These are phyloP conservation scores for Boletus rex-veris DNA, from an alignment of 768 basidiomycete species.

Conservation along the genomic window DNA sequence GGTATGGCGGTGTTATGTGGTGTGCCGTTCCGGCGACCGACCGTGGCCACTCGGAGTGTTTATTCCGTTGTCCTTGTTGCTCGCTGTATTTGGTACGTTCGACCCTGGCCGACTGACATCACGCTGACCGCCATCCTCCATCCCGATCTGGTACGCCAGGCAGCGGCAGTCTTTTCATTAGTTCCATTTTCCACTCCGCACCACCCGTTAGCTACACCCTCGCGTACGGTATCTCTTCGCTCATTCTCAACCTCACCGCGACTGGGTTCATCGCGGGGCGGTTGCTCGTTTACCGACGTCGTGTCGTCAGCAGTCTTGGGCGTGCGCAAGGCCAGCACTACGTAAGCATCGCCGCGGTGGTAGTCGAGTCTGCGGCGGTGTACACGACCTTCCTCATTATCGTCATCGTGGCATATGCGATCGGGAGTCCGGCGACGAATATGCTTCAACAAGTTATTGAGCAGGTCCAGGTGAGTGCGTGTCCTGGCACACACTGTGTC, in stretches of 20 bases:
- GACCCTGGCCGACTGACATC: background rate
- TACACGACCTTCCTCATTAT: constrained; percentile 40
- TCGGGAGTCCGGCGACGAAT: constrained; percentile 39
- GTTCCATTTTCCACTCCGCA: constrained; percentile 1
- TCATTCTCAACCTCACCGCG: constrained; percentile 28
- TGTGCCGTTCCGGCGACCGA: constrained; percentile 39
- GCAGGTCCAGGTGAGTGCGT: constrained; percentile 8
- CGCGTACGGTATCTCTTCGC: constrained; percentile 25
- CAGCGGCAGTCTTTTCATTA: constrained; percentile 26
- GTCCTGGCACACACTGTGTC: background rate
- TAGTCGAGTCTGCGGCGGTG: constrained; percentile 45
- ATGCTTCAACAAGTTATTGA: constrained; percentile 29
- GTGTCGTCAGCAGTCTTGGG: constrained; percentile 29
- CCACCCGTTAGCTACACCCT: constrained; percentile 9
- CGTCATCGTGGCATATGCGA: constrained; percentile 41
- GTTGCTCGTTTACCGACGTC: constrained; percentile 22
- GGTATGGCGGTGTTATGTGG: constrained; percentile 48
- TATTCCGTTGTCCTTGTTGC: constrained; percentile 36
- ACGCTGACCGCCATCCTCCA: background rate
- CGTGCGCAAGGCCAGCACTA: constrained; percentile 36
- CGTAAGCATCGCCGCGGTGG: constrained; percentile 34
- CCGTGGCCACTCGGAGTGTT: constrained; percentile 28
- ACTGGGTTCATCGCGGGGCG: constrained; percentile 30
- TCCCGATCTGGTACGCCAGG: background rate
- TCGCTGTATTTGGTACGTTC: constrained; percentile 41